These are phyloP conservation scores for Cicer bijugum DNA, from an alignment of 306 rosid species.

Conservation along the genomic window DNA sequence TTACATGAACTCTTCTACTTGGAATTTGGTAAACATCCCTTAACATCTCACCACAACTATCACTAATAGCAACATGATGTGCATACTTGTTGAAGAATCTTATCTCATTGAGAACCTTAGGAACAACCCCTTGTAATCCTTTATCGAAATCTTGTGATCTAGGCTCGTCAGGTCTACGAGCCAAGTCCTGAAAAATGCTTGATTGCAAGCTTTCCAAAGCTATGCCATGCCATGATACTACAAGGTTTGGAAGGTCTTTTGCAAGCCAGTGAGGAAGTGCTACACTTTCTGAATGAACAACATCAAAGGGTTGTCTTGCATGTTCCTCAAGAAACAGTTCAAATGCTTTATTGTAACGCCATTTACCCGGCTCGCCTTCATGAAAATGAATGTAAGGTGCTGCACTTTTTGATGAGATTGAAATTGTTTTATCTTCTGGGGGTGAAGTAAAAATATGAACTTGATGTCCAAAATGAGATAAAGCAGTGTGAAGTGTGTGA, in stretches of 20 bases:
- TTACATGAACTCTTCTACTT: slow-evolving; percentile 75
- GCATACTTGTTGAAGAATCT: slow-evolving; percentile 81
- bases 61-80: slow-evolving; percentile 89
- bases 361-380: slow-evolving; percentile 82
- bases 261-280: slow-evolving; percentile 91
- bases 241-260: slow-evolving; percentile 67
- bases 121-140: slow-evolving; percentile 73
- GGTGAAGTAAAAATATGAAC: slow-evolving; percentile 92
- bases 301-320: slow-evolving; percentile 63
- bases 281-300: slow-evolving; percentile 93
- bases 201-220: slow-evolving; percentile 93
- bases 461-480: slow-evolving; percentile 78
- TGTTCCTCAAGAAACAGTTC: slow-evolving; percentile 74
- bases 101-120: slow-evolving; percentile 81
- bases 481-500: slow-evolving; percentile 78
- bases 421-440: slow-evolving; percentile 38
- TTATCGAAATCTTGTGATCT: slow-evolving; percentile 63
- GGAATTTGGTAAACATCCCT: slow-evolving; percentile 91
- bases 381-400: slow-evolving; percentile 69
- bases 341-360: slow-evolving; percentile 96
- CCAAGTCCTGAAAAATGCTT: slow-evolving; percentile 74
- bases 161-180: slow-evolving; percentile 61
- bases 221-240: slow-evolving; percentile 96
- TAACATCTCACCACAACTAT: slow-evolving; percentile 92
- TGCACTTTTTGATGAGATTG: slow-evolving; percentile 40